A percentile compares a stretch with the other conserved stretches of the same genome.
Conservation (phyloP, 306 rosid genomes). For the Inga oerstediana region DNA sequence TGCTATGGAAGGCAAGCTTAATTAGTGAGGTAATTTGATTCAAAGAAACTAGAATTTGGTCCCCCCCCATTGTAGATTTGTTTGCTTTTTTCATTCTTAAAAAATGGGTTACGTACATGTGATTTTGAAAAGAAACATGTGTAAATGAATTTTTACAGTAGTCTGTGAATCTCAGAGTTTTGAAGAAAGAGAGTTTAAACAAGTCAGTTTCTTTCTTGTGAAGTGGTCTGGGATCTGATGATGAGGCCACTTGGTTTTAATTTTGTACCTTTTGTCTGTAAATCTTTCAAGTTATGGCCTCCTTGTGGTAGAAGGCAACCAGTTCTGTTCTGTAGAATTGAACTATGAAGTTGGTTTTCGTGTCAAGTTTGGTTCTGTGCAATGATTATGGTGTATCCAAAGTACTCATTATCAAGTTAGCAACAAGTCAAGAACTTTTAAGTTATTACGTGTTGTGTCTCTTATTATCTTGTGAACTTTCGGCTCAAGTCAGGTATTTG, state of each 20-base stretch:
- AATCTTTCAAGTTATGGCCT: not conserved
- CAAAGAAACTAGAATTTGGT: not conserved
- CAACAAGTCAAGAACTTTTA: not conserved
- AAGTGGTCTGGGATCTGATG: not conserved
- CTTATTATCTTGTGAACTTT: not conserved
- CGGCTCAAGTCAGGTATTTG: not conserved
- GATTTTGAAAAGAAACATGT: not conserved
- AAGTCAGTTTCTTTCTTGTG: not conserved
- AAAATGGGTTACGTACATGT: not conserved
- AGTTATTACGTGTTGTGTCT: not conserved
- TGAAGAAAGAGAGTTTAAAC: not conserved
- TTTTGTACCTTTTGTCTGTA: not conserved
- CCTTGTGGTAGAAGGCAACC: slow-evolving; percentile 6
- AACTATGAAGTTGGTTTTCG: not conserved
- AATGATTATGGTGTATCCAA: not conserved
- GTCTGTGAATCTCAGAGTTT: not conserved
- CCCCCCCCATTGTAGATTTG: not conserved
- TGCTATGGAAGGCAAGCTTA: slow-evolving; percentile 14
- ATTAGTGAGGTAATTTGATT: not conserved
- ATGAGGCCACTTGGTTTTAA: not conserved
- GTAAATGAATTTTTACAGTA: not conserved
- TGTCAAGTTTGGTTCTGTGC: slow-evolving; percentile 16
- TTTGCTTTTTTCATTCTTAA: not conserved
- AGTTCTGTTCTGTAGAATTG: slow-evolving; percentile 17
- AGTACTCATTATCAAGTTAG: not conserved